Percentiles rank a stretch among this genome's conserved stretches.
Evolutionary conservation across 2,329 filamentous ascomycete genomes (phyloP).

Genomic region (Tolypocladium ophioglossoides): DNA sequence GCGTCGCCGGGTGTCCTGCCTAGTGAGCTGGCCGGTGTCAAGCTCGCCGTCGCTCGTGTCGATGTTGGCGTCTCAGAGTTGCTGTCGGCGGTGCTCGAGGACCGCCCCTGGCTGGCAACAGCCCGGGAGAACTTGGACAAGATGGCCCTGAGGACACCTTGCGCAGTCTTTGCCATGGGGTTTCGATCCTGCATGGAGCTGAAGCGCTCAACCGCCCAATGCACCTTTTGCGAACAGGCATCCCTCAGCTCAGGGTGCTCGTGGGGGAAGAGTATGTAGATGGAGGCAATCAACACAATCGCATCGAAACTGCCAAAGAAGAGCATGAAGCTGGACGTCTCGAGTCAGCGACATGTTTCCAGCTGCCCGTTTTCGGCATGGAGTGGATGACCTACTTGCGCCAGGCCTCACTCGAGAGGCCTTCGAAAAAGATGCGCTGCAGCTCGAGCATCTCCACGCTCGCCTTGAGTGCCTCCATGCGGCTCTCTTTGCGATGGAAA

Average conservation of each 20-base stretch:
- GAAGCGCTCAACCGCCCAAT: slow-evolving; percentile 49
- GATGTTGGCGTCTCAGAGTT: slow-evolving; percentile 6
- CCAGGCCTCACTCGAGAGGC: slow-evolving; percentile 39
- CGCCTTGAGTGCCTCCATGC: slow-evolving; percentile 45
- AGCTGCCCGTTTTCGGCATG: not conserved
- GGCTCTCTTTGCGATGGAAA: slow-evolving; percentile 42
- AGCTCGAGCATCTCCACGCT: slow-evolving; percentile 44
- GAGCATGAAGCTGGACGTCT: slow-evolving; percentile 32
- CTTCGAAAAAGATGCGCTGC: slow-evolving; percentile 39
- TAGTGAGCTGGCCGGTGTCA: not conserved
- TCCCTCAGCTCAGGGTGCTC: slow-evolving; percentile 39
- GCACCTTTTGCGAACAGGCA: slow-evolving; percentile 42
- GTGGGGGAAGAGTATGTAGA: slow-evolving; percentile 49
- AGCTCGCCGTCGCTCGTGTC: not conserved
- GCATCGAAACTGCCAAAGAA: slow-evolving; percentile 57
- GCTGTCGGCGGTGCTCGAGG: slow-evolving; percentile 8
- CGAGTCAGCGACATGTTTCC: not conserved
- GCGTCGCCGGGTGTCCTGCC: not conserved
- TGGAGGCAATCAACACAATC: slow-evolving; percentile 47
- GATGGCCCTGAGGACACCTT: slow-evolving; percentile 45
- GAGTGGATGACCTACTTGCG: slow-evolving; percentile 18
- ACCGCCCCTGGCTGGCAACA: slow-evolving; percentile 21
- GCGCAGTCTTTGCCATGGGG: slow-evolving; percentile 39
- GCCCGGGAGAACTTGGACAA: slow-evolving; percentile 41
- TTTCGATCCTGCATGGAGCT: slow-evolving; percentile 44